Conservation (phyloP, 1,284 basidiomycete species). For the Puccinia coronata region DNA sequence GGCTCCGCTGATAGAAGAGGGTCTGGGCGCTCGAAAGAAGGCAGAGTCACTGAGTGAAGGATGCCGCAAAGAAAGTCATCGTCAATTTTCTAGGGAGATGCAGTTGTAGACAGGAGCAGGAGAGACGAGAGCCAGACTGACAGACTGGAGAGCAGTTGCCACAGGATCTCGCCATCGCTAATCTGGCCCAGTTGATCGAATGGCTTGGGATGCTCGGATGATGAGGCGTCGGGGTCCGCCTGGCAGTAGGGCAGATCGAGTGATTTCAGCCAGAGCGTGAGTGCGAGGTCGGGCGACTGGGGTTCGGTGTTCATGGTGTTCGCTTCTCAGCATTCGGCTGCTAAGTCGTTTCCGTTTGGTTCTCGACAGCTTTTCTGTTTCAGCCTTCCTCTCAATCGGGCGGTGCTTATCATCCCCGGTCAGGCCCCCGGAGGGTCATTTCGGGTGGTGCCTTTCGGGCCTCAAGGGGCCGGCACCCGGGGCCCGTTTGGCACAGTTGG, state of each 20-base stretch:
- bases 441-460: too few species aligned
- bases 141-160: conserved; percentile 38
- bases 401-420: too few species aligned
- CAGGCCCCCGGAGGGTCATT: too few species aligned
- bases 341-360: too few species aligned
- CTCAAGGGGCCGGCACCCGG: too few species aligned
- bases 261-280: conserved; percentile 40
- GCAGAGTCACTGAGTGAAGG: conserved; percentile 12
- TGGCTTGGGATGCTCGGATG: background rate
- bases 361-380: too few species aligned
- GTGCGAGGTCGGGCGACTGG: conserved; percentile 14
- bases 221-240: background rate
- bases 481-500: too few species aligned
- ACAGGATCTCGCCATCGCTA: conserved; percentile 40
- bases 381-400: too few species aligned
- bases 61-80: background rate
- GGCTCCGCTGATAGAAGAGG: conserved; percentile 43
- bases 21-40: conserved; percentile 45
- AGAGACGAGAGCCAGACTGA: conserved; percentile 22
- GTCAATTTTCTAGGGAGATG: background rate
- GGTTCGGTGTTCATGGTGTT: background rate
- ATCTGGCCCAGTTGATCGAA: conserved; percentile 30
- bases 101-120: too few species aligned
- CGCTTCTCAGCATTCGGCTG: too few species aligned
- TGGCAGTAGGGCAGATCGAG: conserved; percentile 31